Evolutionary conservation across 1,284 basidiomycete species (phyloP).

Genomic region (Ganoderma lingzhi): DNA sequence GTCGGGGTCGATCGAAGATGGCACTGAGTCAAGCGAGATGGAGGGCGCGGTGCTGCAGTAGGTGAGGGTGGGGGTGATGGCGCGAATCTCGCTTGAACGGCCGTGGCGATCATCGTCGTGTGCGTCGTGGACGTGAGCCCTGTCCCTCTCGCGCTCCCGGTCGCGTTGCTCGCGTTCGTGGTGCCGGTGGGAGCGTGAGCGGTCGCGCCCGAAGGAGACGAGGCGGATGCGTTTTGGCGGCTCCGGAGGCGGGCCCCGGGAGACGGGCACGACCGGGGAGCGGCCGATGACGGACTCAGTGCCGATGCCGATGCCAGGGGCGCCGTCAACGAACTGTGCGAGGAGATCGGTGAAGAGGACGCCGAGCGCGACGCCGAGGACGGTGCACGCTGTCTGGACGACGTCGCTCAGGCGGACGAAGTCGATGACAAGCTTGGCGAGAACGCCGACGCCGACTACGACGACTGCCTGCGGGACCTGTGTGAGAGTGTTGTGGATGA

Average conservation of each 20-base stretch:
- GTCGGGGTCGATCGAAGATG: constrained; percentile 66
- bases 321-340: constrained; percentile 61
- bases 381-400: constrained; percentile 59
- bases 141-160: constrained; percentile 31
- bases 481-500: constrained; percentile 68
- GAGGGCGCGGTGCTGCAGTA: constrained; percentile 41
- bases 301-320: constrained; percentile 37
- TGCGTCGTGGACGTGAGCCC: constrained; percentile 11
- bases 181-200: constrained; percentile 31
- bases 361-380: constrained; percentile 69
- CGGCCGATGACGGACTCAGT: constrained; percentile 20
- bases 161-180: constrained; percentile 31
- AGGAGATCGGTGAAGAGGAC: constrained; percentile 72
- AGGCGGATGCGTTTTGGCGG: constrained; percentile 41
- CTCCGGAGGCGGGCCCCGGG: constrained; percentile 30
- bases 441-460: constrained; percentile 62
- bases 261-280: constrained; percentile 22
- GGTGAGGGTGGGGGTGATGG: constrained; percentile 40
- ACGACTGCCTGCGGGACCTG: constrained; percentile 62
- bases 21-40: constrained; percentile 54
- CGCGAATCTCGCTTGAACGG: constrained; percentile 37
- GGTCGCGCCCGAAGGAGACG: constrained; percentile 39
- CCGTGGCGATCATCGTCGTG: constrained; percentile 30
- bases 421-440: constrained; percentile 67
- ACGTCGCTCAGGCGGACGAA: constrained; percentile 61